Evolutionary conservation across 306 rosid species (phyloP), one percentile per base, ranked within the genome.

Genomic region (Vicia faba): DNA sequence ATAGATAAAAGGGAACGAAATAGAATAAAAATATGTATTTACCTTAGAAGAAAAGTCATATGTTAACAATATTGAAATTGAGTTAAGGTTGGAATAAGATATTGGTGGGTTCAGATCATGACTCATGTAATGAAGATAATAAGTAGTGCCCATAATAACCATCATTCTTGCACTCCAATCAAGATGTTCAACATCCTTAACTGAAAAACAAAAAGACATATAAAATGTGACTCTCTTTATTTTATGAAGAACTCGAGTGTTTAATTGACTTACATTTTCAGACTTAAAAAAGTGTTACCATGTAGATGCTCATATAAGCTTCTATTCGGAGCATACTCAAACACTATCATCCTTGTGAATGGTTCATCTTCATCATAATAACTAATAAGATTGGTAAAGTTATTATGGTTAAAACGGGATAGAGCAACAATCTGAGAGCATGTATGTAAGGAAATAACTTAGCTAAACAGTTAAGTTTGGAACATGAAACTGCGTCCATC

Each of bases 11-110:
- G 41, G 45, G 41, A 64, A 38, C 23, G 36, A 51, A 61, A 51
- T 29, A 56, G 56, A 53, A 44, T 10, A 18, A 18, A 51, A 69
- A 18, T 46, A 33, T 26, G 41, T 14, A 38, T 80, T 87, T 81
- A 93, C 99, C 96, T 93, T 93, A 5, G 97, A 88, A 11, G 99
- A 95, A 78, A 82, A 88, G 82, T 93, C 99, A 78, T 93, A 97
- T 0, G 97, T 90, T 70, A 93, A 75, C 51, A 65, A 84, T 69
- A 93, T 78, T 43, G 87, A 40, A 44, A 66, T 12, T 59, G 97
- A 83, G 16, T 5, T 64, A 54, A 93, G 86, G 77, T 82, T 72
- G 58, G 85, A 64, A 79, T 85, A 97, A 66, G 89, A 54, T 20
- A 88, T 82, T 1, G 97, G 97, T 60, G 99, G 99, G 59, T 85